Base-by-base conservation (phyloP, 768 basidiomycete species). In the Collybia mongolica region DNA sequence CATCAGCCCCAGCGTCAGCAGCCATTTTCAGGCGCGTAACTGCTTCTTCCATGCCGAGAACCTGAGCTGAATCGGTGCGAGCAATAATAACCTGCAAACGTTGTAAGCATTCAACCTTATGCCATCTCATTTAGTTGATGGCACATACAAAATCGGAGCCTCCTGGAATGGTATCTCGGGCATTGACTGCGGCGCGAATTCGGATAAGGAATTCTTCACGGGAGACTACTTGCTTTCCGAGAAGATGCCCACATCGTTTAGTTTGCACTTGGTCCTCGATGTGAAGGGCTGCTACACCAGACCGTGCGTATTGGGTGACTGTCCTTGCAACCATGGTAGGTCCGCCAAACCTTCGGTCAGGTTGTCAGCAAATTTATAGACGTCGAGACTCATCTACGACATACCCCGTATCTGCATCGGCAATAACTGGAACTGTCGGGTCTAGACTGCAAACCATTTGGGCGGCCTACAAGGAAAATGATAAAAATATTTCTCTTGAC, bases 231-330 rank as follows among this genome's bases (percentile, higher is more conserved):
- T 89, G 86, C 66, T 91, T 91, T 42, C 89, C 88, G 62, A 88
- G 74, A 39, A 90, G 69, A 62, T 90, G 89, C 1, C 89, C 88
- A 52, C 88, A 90, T 48, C 88, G 80, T 65, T 90, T 90, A 1
- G 86, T 89, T 63, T 89, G 88, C 1, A 89, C 86, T 67, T 90
- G 88, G 59, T 89, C 88, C 65, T 90, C 88, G 35, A 90, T 89
- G 63, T 90, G 88, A 59, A 88, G 73, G 3, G 72, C 88, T 15
- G 88, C 88, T 18, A 89, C 81, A 23, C 88, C 88, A 12, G 84
- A 80, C 40, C 77, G 76, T 3, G 70, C 78, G 53, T 89, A 90
- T 63, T 86, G 80, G n/a, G 70, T 76, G 8, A 90, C 83, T 2
- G 88, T 90, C 35, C 87, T 85, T 9, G 85, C 84, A 23, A 90